phyloP scores from a whole-genome alignment of 768 basidiomycete genomes.

The Lactarius sp. region DNA sequence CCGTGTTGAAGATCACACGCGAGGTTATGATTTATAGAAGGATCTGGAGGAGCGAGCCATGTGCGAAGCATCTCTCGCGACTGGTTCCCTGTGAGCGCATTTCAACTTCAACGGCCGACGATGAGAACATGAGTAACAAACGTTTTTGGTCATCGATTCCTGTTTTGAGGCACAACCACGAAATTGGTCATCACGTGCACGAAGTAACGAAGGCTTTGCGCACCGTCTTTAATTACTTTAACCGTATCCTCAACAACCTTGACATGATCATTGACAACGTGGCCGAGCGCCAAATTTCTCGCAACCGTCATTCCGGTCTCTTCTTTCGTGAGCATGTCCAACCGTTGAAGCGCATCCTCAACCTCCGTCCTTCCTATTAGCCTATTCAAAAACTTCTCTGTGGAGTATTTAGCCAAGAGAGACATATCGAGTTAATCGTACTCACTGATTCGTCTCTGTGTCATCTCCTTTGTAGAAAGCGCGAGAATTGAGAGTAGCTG shows the following conservation, averaged over 20 bases:
- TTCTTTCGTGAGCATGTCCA: neutral
- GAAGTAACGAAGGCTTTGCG: neutral
- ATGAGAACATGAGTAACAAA: neutral
- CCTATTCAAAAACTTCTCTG: neutral
- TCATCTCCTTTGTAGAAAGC: neutral
- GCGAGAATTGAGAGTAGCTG: neutral
- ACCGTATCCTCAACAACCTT: neutral
- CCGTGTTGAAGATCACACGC: neutral
- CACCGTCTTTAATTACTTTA: neutral
- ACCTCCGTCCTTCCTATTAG: neutral
- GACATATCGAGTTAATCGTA: neutral
- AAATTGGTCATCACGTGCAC: neutral
- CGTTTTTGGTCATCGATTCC: neutral
- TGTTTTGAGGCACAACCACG: neutral
- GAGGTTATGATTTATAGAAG: slow-evolving; percentile 7
- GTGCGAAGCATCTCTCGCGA: neutral
- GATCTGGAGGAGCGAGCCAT: slow-evolving; percentile 10
- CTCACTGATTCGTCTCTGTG: neutral
- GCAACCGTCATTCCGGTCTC: neutral
- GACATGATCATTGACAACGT: neutral
- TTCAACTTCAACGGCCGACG: neutral
- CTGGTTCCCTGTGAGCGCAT: neutral
- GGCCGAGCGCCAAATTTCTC: neutral
- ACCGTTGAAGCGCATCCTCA: too few species aligned
- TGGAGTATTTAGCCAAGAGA: neutral